Percentiles rank a stretch among this genome's conserved stretches.
Conservation (phyloP, 148 eudicot genomes). For the Cornus suecica region DNA sequence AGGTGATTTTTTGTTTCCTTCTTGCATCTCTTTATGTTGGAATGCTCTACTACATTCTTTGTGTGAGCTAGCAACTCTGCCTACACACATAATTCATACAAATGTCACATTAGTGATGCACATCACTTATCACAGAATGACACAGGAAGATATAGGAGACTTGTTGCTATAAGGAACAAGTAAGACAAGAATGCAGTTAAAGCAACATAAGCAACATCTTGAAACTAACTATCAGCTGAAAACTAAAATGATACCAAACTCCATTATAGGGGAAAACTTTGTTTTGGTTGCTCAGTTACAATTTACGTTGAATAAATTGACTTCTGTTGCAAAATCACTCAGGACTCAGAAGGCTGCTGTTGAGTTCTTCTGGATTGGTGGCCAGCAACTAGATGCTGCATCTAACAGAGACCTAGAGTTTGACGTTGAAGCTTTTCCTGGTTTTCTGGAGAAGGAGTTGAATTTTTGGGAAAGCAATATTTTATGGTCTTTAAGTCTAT, state of each 20-base stretch:
- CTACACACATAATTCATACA: not conserved
- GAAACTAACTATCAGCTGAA: not conserved
- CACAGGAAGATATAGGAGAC: not conserved
- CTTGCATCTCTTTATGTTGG: not conserved
- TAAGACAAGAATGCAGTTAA: not conserved
- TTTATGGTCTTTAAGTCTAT: constrained; percentile 38
- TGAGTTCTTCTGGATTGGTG: constrained; percentile 96
- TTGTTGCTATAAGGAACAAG: not conserved
- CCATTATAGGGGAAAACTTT: not conserved
- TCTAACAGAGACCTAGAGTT: constrained; percentile 23
- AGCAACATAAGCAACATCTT: not conserved
- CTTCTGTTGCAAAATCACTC: constrained; percentile 27
- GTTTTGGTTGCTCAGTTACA: no score
- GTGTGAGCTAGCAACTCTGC: not conserved
- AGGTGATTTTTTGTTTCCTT: constrained; percentile 37
- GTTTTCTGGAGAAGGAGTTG: constrained; percentile 55
- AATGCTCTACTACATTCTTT: not conserved
- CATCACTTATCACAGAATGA: not conserved
- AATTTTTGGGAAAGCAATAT: constrained; percentile 44
- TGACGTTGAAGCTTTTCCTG: constrained; percentile 36
- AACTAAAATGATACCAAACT: no score
- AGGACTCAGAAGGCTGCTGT: constrained; percentile 79
- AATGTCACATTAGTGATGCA: no score
- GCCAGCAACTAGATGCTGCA: constrained; percentile 46
- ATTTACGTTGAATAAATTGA: constrained; percentile 19